phyloP scores from a whole-genome alignment of 208 protist species.

The Crithidia sp. region DNA sequence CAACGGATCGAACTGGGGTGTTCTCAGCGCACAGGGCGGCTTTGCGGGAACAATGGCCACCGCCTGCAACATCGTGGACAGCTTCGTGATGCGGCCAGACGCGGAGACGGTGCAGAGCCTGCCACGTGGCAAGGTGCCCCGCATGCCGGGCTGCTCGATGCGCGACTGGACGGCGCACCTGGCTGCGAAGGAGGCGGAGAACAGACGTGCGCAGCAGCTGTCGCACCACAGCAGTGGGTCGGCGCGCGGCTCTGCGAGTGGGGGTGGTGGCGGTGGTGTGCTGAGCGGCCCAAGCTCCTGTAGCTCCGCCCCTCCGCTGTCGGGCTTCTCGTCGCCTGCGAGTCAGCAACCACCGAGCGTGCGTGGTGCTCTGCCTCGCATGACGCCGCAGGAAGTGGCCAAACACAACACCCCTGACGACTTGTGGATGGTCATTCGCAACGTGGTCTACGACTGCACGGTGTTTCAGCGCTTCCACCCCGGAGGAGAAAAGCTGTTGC shows the following conservation, averaged over 20 bases:
- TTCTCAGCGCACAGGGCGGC: neutral
- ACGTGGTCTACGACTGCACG: constrained; percentile 83
- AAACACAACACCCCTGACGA: constrained; percentile 63
- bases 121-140: constrained; percentile 25
- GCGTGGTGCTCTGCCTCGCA: constrained; percentile 27
- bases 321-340: constrained; percentile 4
- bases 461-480: constrained; percentile 77
- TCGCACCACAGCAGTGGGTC: constrained; percentile 8
- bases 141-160: constrained; percentile 47
- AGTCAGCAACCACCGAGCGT: constrained; percentile 5
- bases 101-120: constrained; percentile 27
- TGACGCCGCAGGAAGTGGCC: constrained; percentile 57
- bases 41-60: no score
- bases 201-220: constrained; percentile 16
- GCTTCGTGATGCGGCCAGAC: constrained; percentile 29
- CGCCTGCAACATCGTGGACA: neutral
- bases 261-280: neutral
- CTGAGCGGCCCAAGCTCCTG: constrained; percentile 14
- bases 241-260: neutral
- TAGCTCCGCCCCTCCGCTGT: neutral
- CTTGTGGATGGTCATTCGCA: constrained; percentile 77
- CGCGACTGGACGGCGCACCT: constrained; percentile 48
- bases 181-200: constrained; percentile 14
- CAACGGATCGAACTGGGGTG: neutral
- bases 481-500: constrained; percentile 60